Conservation (phyloP, 2,329 filamentous ascomycete species). For the Calonectria montana region DNA sequence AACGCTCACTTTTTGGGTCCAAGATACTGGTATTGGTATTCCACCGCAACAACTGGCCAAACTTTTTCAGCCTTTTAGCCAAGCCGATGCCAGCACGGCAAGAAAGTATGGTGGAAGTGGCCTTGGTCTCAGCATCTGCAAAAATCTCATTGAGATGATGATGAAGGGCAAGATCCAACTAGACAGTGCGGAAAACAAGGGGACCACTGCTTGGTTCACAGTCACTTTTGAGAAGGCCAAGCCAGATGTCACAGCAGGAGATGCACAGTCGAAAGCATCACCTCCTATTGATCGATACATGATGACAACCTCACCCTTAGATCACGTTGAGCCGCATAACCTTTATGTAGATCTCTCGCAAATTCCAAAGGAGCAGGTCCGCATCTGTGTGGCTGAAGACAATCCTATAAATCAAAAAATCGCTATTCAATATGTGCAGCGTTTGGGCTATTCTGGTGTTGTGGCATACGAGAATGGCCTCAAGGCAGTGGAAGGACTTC, state of each 20-base stretch:
- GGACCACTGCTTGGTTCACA: constrained; percentile 82
- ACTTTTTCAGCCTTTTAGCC: constrained; percentile 91
- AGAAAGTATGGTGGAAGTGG: constrained; percentile 93
- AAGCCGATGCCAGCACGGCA: constrained; percentile 91
- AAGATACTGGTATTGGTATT: constrained; percentile 93
- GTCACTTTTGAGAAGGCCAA: constrained; percentile 87
- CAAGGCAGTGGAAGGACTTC: constrained; percentile 88
- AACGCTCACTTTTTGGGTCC: constrained; percentile 84
- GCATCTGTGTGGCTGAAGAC: constrained; percentile 94
- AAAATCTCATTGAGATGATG: constrained; percentile 91
- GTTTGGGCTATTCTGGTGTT: constrained; percentile 83
- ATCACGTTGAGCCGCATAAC: constrained; percentile 53
- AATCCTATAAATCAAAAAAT: constrained; percentile 96
- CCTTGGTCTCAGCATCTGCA: constrained; percentile 92
- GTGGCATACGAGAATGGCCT: constrained; percentile 91
- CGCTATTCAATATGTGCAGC: constrained; percentile 88
- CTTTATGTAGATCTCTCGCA: constrained; percentile 75
- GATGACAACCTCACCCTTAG: constrained; percentile 44
- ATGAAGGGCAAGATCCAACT: constrained; percentile 89
- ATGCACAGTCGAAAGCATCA: constrained; percentile 56
- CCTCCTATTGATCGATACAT: constrained; percentile 51
- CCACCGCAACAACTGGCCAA: constrained; percentile 84
- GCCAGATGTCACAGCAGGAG: constrained; percentile 67
- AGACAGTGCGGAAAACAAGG: constrained; percentile 78
- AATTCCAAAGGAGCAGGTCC: constrained; percentile 81